These are phyloP conservation scores for Acanthamoeba triangularis DNA, from an alignment of 208 protist genomes.

Conservation along the genomic window DNA sequence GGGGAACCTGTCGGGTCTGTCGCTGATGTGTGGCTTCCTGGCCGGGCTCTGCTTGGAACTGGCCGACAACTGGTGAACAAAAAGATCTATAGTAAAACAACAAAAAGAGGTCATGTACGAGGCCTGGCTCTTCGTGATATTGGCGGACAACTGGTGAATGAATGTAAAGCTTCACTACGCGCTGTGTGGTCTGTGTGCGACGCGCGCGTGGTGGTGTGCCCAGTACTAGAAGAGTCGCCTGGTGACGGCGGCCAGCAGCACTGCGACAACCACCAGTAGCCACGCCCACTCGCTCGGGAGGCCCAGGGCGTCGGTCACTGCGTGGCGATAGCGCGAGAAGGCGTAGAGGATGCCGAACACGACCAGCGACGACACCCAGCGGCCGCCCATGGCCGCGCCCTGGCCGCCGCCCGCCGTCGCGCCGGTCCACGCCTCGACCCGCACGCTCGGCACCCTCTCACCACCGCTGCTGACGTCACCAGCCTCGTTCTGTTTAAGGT, in stretches of 20 bases:
- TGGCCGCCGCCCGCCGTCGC: neutral
- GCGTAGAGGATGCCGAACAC: neutral
- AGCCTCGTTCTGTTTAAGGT: neutral
- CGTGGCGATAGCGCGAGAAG: neutral
- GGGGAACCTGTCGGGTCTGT: neutral
- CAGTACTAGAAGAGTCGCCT: neutral
- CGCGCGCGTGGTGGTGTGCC: too few species aligned
- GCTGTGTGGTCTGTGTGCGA: too few species aligned
- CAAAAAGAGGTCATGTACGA: too few species aligned
- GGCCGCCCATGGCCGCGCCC: neutral
- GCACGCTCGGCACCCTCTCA: neutral
- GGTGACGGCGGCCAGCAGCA: neutral
- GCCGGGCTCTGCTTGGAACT: neutral
- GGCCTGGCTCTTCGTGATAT: neutral
- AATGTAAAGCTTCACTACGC: too few species aligned
- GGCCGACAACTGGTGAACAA: neutral
- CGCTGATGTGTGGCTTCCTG: neutral
- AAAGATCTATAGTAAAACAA: too few species aligned
- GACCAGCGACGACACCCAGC: neutral
- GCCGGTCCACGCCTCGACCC: conserved; percentile 14
- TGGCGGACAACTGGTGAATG: neutral
- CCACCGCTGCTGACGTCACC: neutral
- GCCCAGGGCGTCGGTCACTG: neutral
- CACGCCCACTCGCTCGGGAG: neutral
- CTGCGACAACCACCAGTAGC: neutral